Evolutionary conservation across 2,329 filamentous ascomycete species (phyloP), one percentile per base, ranked within the genome.

Genomic region (Beauveria sp.): DNA sequence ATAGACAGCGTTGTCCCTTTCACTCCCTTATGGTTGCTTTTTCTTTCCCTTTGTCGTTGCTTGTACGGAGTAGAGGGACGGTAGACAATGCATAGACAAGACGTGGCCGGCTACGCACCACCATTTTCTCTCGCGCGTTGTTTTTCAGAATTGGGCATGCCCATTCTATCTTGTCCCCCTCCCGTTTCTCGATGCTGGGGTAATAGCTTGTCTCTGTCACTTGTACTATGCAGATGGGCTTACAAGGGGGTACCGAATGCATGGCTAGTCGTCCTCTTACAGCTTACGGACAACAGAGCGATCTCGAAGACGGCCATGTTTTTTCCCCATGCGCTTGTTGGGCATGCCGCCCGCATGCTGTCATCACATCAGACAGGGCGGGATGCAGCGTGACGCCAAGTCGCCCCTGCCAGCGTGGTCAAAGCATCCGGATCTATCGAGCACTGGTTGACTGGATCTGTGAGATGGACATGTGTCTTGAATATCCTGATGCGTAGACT

Each of bases 201-300:
- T n/a, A 38, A 48, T 48, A 38, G 42, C 18, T 4, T 24, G 42
- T 46, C 20, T 51, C 34, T 51, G 16, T 50, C 56, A 59, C 34
- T 51, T 51, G 24, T 59, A 42, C 46, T 59, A 31, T 59, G 46
- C 46, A 59, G 55, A 58, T 50, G 24, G 22, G 24, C 38, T 22
- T 16, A 24, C 45, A 22, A 22, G 34, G 31, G 31, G 34, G 34
- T 5, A 38, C 34, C 34, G 34, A 38, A 38, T 38, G 34, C 34
- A 38, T 14, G 34, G 34, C 34, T 14, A 38, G 34, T 38, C 34
- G 12, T 14, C 12, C 34, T 38, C 34, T 38, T 38, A 38, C 34
- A 14, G 12, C 34, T 38, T 38, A 38, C 34, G 12, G 34, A 38
- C 34, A 38, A 38, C 34, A 38, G 5, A 5, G 34, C n/a, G 42